Evolutionary conservation across 2,329 filamentous ascomycete genomes (phyloP), one percentile per base, ranked within the genome.

Genomic region (Dactylellina haptotyla): DNA sequence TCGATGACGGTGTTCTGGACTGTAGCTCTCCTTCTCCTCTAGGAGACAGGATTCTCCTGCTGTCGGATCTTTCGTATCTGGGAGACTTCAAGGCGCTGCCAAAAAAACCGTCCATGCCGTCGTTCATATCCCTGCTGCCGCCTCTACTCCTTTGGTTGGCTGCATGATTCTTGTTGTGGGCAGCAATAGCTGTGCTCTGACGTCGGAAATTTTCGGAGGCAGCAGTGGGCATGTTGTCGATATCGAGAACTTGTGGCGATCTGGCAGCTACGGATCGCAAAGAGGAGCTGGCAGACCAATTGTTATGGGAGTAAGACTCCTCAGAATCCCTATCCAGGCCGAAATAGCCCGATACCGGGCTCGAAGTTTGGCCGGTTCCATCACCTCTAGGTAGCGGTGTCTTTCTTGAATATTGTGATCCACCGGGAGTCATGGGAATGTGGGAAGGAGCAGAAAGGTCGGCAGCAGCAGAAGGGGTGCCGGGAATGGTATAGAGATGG

Each of bases 251-350:
- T 6, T 76, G 75, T 45, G 77, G 77, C 18, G 77, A 78, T 50
- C 70, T 75, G n/a, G 77, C 77, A 30, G 77, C 77, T 18, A 77
- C 73, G 54, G 77, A 78, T 12, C 75, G 75, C 54, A 78, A 69
- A 12, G 77, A 78, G 43, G 77, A 78, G 32, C 74, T 61, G 23
- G 77, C 69, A 39, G 77, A 77, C 77, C 77, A 78, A 74, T 78
- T 78, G 54, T 77, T 75, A 41, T 75, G 77, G 30, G 77, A 23
- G 53, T 78, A 76, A 16, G 67, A 50, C 39, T 78, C 77, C 32
- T 64, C 64, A 39, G 77, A 67, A 48, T 78, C 77, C 30, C 73
- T 71, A 23, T 78, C 76, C 25, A 78, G 53, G 18, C 76, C 76
- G 58, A 78, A 78, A 69, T 78, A 78, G 50, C 77, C 77, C 26